Evolutionary conservation across 192 early-diverging fungal genomes (phyloP), one percentile per base, ranked within the genome.

Genomic region (Coemansia sp.): DNA sequence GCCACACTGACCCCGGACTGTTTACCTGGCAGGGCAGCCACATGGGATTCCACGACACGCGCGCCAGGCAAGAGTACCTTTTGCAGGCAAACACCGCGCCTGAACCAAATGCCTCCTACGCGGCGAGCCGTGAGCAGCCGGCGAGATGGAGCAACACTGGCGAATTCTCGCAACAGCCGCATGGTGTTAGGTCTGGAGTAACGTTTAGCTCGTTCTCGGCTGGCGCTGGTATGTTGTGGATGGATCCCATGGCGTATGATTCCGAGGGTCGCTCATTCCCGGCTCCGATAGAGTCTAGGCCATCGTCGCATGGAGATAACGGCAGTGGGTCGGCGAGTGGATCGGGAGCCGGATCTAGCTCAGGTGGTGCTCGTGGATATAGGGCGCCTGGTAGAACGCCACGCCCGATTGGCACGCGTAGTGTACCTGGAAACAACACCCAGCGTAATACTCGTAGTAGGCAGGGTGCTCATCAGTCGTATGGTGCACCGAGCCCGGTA

Each of bases 371-470:
- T 12, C 38, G 52, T 38, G 57, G 64, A 5, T 63, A 62, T 40
- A 65, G 34, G 50, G 33, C 43, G 5, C 62, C 68, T 24, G 44
- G 22, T 7, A 64, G 69, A 36, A 24, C 64, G 39, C 80, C 72
- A 0, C 65, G 68, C 6, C 80, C 75, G 9, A 82, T 82, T 66
- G 80, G 80, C 15, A 81, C 74, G 12, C 71, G 79, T 7, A 73
- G 47, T 66, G 64, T 65, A 15, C 33, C 52, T 43, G 41, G 68
- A 10, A 61, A 43, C 27, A 74, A 50, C 36, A 50, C 53, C 7
- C 66, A 68, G 22, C 55, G 49, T 15, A 67, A 38, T 9, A 61
- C 61, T 9, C 68, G 60, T 13, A 62, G 58, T 18, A 46, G 60
- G 0, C 68, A 70, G 38, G 58, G 46, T 3, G 27, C 10, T 11